Base-by-base conservation (phyloP, 2,329 filamentous ascomycete genomes). In the Diplodia sapinea region DNA sequence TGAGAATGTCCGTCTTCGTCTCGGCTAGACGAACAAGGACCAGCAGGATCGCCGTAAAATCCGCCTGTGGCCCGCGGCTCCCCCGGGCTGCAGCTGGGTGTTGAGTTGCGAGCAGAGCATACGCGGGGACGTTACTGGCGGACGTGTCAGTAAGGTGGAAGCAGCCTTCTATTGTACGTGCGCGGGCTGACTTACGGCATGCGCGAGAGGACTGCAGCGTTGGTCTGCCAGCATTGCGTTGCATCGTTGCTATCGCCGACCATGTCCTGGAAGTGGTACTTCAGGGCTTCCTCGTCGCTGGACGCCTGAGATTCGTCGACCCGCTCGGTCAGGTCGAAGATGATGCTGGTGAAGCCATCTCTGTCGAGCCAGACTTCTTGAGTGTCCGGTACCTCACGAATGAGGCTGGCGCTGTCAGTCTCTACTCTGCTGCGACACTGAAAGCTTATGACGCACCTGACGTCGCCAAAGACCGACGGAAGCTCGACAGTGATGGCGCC, bases 361-460 rank as follows among this genome's bases (percentile, higher is more conserved):
- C 87, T 85, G 77, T 96, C 93, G 74, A 97, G 89, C 82, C 89
- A 97, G 72, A 97, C 91, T 83, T 97, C 94, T 82, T 98, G 94
- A 79, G 96, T 91, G 77, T 94, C 90, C 62, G 91, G 91, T 5
- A 94, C 88, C 80, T 93, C 86, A 70, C 91, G 88, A 72, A 93
- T 85, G 66, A 86, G 85, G 81, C 90, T 92, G 71, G 68, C 54
- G 70, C n/a, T 13, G 64, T 66, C 17, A 66, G 43, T 8, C 36
- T 47, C 43, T 40, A 43, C 9, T 52, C 8, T 54, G 17, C 6
- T 51, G 40, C 47, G 31, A 36, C 43, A 51, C 7, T 40, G n/a
- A 17, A 49, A 29, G 15, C 29, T 51, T 31, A 12, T 13, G 49
- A 73, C 79, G 70, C 81, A 92, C 91, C 89, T 92, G 68, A 92